Conservation (phyloP, 2,329 filamentous ascomycete species). For the Aspergillus vadensis region DNA sequence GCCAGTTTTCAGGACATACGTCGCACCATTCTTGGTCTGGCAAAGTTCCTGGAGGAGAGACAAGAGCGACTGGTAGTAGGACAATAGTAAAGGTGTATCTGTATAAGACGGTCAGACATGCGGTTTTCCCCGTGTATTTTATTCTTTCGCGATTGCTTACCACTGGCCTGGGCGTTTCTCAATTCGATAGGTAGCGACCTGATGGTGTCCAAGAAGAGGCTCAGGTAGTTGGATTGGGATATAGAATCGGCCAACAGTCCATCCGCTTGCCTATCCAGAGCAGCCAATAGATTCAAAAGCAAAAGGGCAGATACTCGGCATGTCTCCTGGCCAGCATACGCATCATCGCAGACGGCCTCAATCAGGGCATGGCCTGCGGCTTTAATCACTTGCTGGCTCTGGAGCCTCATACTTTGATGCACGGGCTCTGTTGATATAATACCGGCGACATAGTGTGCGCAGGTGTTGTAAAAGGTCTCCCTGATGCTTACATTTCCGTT, state of each 20-base stretch:
- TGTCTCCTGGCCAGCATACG: slow-evolving; percentile 76
- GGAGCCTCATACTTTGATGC: slow-evolving; percentile 49
- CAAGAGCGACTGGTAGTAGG: slow-evolving; percentile 72
- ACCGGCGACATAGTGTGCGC: slow-evolving; percentile 78
- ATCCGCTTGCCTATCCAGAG: slow-evolving; percentile 70
- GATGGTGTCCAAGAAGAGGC: slow-evolving; percentile 85
- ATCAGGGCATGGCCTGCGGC: slow-evolving; percentile 79
- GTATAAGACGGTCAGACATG: slow-evolving; percentile 16
- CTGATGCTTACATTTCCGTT: slow-evolving; percentile 71
- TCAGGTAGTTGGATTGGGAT: slow-evolving; percentile 84
- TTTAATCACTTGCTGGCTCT: slow-evolving; percentile 70
- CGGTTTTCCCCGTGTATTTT: no score
- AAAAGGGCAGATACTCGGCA: slow-evolving; percentile 86
- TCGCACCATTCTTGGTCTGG: slow-evolving; percentile 81
- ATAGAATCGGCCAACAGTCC: slow-evolving; percentile 77
- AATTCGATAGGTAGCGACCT: slow-evolving; percentile 75
- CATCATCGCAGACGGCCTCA: slow-evolving; percentile 89
- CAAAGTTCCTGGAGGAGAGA: slow-evolving; percentile 81
- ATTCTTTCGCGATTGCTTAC: slow-evolving; percentile 46
- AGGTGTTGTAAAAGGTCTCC: slow-evolving; percentile 87
- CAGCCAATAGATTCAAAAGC: slow-evolving; percentile 76
- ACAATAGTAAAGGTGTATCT: slow-evolving; percentile 59
- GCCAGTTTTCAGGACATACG: slow-evolving; percentile 83
- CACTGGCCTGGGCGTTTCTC: slow-evolving; percentile 57
- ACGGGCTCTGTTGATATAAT: slow-evolving; percentile 57